Percentiles rank a stretch among this genome's conserved stretches.
Conservation (phyloP, 1,284 basidiomycete genomes). For the Microbotryum violaceum region DNA sequence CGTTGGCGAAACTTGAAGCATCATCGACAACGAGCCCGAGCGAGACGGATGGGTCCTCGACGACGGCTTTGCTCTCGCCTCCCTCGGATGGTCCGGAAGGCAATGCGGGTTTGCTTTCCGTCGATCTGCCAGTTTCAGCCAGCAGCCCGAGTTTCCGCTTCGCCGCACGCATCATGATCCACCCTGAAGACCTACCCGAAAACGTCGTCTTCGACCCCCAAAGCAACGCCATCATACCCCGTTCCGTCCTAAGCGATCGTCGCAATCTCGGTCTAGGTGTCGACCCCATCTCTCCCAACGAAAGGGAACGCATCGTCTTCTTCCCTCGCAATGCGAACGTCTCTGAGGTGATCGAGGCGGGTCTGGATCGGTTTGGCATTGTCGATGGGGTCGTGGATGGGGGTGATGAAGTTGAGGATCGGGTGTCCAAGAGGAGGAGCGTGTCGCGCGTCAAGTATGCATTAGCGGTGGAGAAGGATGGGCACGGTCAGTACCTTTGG, state of each 20-base stretch:
- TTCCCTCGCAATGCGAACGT: conserved; percentile 91
- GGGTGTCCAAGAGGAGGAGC: conserved; percentile 70
- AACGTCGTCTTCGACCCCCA: conserved; percentile 85
- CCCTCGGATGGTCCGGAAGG: background rate
- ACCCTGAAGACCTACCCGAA: conserved; percentile 82
- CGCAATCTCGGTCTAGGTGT: conserved; percentile 1
- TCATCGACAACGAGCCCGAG: background rate
- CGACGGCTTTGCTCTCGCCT: background rate
- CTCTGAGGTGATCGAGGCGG: conserved; percentile 88
- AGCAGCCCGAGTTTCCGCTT: conserved; percentile 62
- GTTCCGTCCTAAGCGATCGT: conserved; percentile 38
- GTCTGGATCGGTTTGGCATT: conserved; percentile 85
- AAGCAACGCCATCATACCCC: conserved; percentile 82
- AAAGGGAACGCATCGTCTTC: conserved; percentile 61
- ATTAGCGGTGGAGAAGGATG: conserved; percentile 49
- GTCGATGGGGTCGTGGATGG: conserved; percentile 92
- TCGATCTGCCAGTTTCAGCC: conserved; percentile 50
- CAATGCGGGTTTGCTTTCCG: conserved; percentile 44
- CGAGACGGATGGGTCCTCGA: background rate
- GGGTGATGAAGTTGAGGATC: conserved; percentile 93
- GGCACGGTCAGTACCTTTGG: conserved; percentile 48
- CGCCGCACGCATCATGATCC: conserved; percentile 74
- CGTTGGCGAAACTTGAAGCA: no score
- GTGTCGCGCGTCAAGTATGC: conserved; percentile 70
- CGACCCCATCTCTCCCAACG: conserved; percentile 4